Base-by-base conservation (phyloP, 148 eudicot genomes). In the Rhododendron henanense region DNA sequence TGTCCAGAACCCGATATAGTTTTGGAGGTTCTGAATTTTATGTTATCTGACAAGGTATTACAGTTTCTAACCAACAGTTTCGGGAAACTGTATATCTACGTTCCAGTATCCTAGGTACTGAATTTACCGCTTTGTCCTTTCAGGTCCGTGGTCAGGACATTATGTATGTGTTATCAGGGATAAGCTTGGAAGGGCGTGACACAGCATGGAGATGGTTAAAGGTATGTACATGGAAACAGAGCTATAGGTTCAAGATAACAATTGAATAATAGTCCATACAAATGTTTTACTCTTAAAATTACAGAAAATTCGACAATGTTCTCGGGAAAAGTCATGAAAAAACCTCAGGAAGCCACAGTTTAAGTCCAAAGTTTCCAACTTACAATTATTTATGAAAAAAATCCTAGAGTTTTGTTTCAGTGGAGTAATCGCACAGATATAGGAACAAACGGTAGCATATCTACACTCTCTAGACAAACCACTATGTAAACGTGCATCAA, bases 151-250 rank as follows among this genome's bases (percentile, higher is more conserved):
- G n/a, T n/a, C n/a, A n/a, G n/a, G n/a, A n/a, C n/a, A n/a, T n/a
- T n/a, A n/a, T n/a, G n/a, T n/a, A n/a, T n/a, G n/a, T n/a, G n/a
- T n/a, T n/a, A n/a, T n/a, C n/a, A n/a, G n/a, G n/a, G n/a, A n/a
- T n/a, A n/a, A n/a, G n/a, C n/a, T n/a, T n/a, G n/a, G n/a, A n/a
- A n/a, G n/a, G n/a, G n/a, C n/a, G n/a, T n/a, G n/a, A n/a, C n/a
- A n/a, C 88, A 47, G 88, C 88, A 18, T 89, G 90, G 88, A 80
- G 14, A 67, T 89, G 90, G 88, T 84, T 89, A 28, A 89, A 89
- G 79, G 88, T 89, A 85, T 48, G 87, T 21, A 53, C 11, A 15
- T 47, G 44, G 21, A 67, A 45, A 39, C 50, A 3, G 21, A n/a
- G 78, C 37, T 71, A 33, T 11, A 28, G 57, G n/a, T 71, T 50